A percentile compares a stretch with the other conserved stretches of the same genome.
phyloP scores from a whole-genome alignment of 2,329 filamentous ascomycete species.

The Scleromitrula shiraiana region DNA sequence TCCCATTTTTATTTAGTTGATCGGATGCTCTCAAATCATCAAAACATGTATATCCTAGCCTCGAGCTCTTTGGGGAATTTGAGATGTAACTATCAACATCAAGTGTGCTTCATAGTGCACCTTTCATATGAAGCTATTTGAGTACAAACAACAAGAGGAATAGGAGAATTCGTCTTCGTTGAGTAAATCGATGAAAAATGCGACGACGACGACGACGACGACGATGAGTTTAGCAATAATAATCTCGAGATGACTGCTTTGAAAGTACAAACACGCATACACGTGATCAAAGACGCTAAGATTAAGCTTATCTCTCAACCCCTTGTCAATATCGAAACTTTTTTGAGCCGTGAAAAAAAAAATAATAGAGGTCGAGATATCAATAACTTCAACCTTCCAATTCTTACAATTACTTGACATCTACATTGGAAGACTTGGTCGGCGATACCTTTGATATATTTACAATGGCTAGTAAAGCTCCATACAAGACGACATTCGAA shows the following conservation, averaged over 20 bases:
- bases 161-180: too few species aligned
- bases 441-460: not conserved
- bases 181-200: too few species aligned
- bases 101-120: too few species aligned
- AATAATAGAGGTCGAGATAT: not conserved
- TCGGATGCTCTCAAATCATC: too few species aligned
- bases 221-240: too few species aligned
- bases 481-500: constrained; percentile 83
- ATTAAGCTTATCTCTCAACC: constrained; percentile 17
- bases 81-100: not conserved
- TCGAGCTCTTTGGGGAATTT: not conserved
- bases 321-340: constrained; percentile 13
- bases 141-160: too few species aligned
- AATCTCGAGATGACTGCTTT: too few species aligned
- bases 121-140: too few species aligned
- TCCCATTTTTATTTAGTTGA: constrained; percentile 3
- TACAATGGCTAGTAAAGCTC: constrained; percentile 52
- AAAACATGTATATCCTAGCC: too few species aligned
- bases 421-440: too few species aligned
- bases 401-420: too few species aligned
- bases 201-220: too few species aligned
- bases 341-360: constrained; percentile 9
- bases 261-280: not conserved
- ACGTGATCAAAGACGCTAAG: constrained; percentile 15
- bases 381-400: not conserved